Conservation (phyloP, 208 protist genomes). For the Trypanosoma vivax region DNA sequence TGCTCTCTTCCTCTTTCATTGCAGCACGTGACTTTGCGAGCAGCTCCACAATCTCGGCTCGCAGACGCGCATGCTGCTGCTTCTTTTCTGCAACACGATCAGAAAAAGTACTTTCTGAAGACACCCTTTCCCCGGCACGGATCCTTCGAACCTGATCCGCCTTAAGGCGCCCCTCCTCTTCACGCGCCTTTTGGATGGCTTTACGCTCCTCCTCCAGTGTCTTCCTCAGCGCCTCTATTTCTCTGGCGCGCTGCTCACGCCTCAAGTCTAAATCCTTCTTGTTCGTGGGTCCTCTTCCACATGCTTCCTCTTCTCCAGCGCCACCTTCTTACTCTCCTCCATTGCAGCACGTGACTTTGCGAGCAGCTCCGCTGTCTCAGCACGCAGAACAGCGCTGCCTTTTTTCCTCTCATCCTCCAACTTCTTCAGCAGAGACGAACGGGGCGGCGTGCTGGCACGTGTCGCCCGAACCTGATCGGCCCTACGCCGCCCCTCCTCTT, state of each 20-base stretch:
- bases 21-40: slow-evolving; percentile 6
- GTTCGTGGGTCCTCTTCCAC: slow-evolving; percentile 10
- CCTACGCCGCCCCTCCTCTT: slow-evolving; percentile 29
- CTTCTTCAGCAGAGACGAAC: background rate
- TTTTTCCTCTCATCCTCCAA: background rate
- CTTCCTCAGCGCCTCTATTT: slow-evolving; percentile 30
- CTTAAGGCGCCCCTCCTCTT: slow-evolving; percentile 23
- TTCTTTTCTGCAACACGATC: slow-evolving; percentile 11
- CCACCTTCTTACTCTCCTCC: background rate
- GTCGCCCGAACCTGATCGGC: background rate
- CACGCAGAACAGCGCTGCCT: background rate
- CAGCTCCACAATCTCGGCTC: slow-evolving; percentile 8
- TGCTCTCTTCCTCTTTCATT: background rate
- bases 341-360: background rate
- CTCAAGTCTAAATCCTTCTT: slow-evolving; percentile 12
- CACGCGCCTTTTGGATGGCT: slow-evolving; percentile 32
- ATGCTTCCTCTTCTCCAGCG: background rate
- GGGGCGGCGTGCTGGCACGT: background rate
- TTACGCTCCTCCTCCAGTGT: slow-evolving; percentile 40
- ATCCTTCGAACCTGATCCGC: background rate
- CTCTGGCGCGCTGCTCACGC: slow-evolving; percentile 27
- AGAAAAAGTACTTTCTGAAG: background rate
- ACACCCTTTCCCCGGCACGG: background rate
- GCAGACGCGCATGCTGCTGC: background rate
- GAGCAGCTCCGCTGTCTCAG: background rate